phyloP scores from a whole-genome alignment of 805 yeast genomes.

The Isabelozyma heimii region DNA sequence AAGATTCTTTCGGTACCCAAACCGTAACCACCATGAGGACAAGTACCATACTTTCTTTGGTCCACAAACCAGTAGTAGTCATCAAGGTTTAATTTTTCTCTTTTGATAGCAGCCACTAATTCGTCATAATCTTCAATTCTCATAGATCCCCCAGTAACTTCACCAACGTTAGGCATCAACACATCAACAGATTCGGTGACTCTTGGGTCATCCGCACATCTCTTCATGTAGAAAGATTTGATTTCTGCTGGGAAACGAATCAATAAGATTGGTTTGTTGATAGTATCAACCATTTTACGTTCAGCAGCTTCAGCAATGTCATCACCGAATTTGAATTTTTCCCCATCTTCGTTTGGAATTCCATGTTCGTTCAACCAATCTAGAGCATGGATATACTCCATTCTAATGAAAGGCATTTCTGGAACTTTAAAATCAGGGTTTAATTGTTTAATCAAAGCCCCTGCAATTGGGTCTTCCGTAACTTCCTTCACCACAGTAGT shows the following conservation, averaged over 20 bases:
- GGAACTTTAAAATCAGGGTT: constrained; percentile 92
- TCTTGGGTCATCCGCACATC: constrained; percentile 82
- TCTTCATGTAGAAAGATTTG: constrained; percentile 97
- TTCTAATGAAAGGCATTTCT: constrained; percentile 79
- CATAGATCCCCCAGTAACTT: constrained; percentile 99
- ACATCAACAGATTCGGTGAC: constrained; percentile 99
- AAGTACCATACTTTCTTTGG: constrained; percentile 94
- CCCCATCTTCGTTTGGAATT: constrained; percentile 91
- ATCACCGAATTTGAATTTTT: constrained; percentile 92
- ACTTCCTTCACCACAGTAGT: constrained; percentile 69
- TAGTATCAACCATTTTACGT: constrained; percentile 95
- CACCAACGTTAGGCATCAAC: constrained; percentile 98
- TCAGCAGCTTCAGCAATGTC: constrained; percentile 99
- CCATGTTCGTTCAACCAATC: constrained; percentile 96
- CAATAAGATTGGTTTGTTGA: constrained; percentile 88
- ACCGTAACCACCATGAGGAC: constrained; percentile 99
- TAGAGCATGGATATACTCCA: constrained; percentile 87
- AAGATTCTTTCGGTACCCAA: constrained; percentile 96
- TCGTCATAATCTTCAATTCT: constrained; percentile 84
- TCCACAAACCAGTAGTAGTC: constrained; percentile 96
- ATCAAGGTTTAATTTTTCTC: constrained; percentile 81
- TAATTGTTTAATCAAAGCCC: constrained; percentile 83
- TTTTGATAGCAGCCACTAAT: constrained; percentile 83
- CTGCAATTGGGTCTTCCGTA: constrained; percentile 87
- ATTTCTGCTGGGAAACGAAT: constrained; percentile 95